A percentile compares a stretch with the other conserved stretches of the same genome.
phyloP scores from a whole-genome alignment of 2,329 filamentous ascomycete species.

The Beauveria sp. region DNA sequence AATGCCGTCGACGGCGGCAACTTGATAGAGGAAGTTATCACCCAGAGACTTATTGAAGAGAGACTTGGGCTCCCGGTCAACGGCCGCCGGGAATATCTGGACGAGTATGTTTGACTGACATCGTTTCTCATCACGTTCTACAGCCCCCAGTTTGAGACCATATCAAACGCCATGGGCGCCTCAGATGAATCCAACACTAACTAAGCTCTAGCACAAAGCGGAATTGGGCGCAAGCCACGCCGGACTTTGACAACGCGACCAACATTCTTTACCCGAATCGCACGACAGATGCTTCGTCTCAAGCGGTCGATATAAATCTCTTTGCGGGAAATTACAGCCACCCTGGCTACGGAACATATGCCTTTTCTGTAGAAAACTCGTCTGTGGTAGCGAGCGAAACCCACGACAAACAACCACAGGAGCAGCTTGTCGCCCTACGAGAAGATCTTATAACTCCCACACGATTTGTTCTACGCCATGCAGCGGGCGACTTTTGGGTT shows the following conservation, averaged over 20 bases:
- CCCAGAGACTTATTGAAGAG: slow-evolving; percentile 17
- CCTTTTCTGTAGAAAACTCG: not conserved
- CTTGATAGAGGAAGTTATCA: slow-evolving; percentile 13
- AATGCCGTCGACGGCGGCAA: slow-evolving; percentile 35
- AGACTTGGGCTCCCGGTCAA: slow-evolving; percentile 4
- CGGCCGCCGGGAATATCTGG: slow-evolving; percentile 14
- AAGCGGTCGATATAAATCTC: slow-evolving; percentile 24
- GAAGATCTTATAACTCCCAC: not conserved
- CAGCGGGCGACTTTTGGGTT: not conserved
- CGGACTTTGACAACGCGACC: not conserved
- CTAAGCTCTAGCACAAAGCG: not conserved
- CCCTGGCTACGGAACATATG: slow-evolving; percentile 24
- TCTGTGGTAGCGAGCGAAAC: too few species aligned
- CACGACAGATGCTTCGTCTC: slow-evolving; percentile 16
- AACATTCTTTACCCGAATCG: not conserved
- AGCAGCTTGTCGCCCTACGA: not conserved
- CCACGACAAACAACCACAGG: too few species aligned
- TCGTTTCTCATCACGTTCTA: not conserved
- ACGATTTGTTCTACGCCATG: not conserved
- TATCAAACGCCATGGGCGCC: too few species aligned
- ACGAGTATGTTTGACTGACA: not conserved
- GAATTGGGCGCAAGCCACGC: not conserved
- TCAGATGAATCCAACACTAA: not conserved
- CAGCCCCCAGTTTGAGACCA: too few species aligned
- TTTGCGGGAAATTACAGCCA: slow-evolving; percentile 31